Base-by-base conservation (phyloP, 208 protist species). In the Wallacemonas collosoma region DNA sequence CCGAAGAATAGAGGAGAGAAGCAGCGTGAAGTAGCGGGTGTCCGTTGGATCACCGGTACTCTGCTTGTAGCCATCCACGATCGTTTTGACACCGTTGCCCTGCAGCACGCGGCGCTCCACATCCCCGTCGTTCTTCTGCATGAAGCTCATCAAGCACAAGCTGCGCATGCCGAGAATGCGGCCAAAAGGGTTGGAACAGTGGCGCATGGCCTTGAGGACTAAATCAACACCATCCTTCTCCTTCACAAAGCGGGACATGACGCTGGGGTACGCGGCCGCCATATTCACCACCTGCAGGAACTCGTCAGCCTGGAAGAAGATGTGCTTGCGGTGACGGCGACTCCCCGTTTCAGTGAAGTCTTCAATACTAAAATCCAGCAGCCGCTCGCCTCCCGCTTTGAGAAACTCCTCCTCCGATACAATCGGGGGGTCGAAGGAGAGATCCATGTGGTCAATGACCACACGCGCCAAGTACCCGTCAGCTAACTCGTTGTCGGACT, bases 391-490 rank as follows among this genome's bases (percentile, higher is more conserved):
- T 17, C 88, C 86, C 0, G 81, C 82, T 1, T 75, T 81, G 45
- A 95, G 74, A 44, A 97, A 82, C 35, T 86, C 85, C n/a, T 73
- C 75, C 73, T 95, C 85, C 43, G 48, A 38, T n/a, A 93, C 67
- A 45, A 90, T 81, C 0, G 90, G 89, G 0, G 81, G 87, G 69
- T 95, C 90, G n/a, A 97, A 71, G 36, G 88, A 90, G 53, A 97
- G 80, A 71, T 97, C 93, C 87, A 95, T 94, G 80, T 93, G 75
- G 65, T 97, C 93, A 11, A 94, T 83, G 3, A 97, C 63, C 15
- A 97, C 71, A 62, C 93, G 93, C 12, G 93, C 89, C 26, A 97
- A 71, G 71, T 97, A 97, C 40, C 93, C 90, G 64, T 97, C 93
- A 9, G 90, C 93, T 14, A 95, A 72, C 76, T 97, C 93, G 63